Evolutionary conservation across 306 rosid species (phyloP), one percentile per base, ranked within the genome.

Genomic region (Cicer chorassanicum): DNA sequence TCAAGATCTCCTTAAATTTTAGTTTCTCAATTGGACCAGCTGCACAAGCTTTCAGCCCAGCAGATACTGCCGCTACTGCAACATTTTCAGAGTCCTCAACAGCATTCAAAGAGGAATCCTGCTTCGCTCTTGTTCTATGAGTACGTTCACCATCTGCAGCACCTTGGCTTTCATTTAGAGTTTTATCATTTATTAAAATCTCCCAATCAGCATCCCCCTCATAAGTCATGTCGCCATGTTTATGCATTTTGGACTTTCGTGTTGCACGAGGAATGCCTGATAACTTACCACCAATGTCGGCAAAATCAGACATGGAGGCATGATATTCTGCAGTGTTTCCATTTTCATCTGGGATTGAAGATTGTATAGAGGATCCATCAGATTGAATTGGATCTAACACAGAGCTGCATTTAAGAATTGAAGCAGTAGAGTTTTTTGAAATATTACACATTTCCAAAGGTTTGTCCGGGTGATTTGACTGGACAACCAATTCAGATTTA

Each of bases 131-230:
- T 18, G 82, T 65, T 86, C 83, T 84, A 49, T 72, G 80, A 78
- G 82, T 77, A 44, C 43, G 83, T 9, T 88, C 89, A 80, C 82
- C 68, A 51, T 87, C 87, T 49, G 68, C 79, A 72, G 61, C 50
- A 75, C 76, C 65, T 51, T 84, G 89, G 62, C 66, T 80, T 80
- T 82, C 92, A 55, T 80, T 74, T 78, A 75, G 80, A 70, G 82
- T 56, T 77, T 81, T 85, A 66, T 85, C 92, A 78, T 83, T 80
- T 49, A 76, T 80, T 85, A 92, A 86, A 72, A 70, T 81, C 29
- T 92, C 96, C 99, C 99, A 95, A 49, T 92, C 97, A 76, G 90
- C 95, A 88, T 95, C 99, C 82, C 97, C 99, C 82, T 95, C 98
- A 79, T 95, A 95, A 75, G 99, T 92, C 99, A 95, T 95, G 84